Percentiles rank a stretch among this genome's conserved stretches.
Conservation (phyloP, 768 basidiomycete genomes). For the Filobasidium floriforme region DNA sequence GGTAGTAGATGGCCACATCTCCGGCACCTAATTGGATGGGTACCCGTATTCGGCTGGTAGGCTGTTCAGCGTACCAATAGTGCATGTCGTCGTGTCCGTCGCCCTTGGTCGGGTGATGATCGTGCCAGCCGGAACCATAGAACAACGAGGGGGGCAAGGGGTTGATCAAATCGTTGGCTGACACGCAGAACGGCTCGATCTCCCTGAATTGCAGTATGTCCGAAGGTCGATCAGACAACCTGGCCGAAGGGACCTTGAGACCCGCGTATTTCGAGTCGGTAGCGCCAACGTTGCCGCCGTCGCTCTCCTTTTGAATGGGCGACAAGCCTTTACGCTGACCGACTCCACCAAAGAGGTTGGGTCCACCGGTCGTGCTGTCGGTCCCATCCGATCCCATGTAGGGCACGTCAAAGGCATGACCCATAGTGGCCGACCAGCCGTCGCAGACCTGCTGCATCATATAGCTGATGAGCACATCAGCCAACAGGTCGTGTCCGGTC, state of each 20-base stretch:
- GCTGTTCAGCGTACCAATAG: constrained; percentile 87
- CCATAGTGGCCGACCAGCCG: constrained; percentile 68
- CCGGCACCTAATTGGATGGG: constrained; percentile 79
- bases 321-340: constrained; percentile 68
- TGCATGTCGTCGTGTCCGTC: constrained; percentile 56
- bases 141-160: constrained; percentile 90
- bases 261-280: constrained; percentile 45
- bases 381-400: constrained; percentile 48
- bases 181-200: constrained; percentile 81
- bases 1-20: constrained; percentile 84
- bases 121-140: constrained; percentile 85
- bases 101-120: constrained; percentile 58
- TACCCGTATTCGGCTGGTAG: constrained; percentile 71
- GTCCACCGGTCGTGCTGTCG: constrained; percentile 40
- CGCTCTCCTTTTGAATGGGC: constrained; percentile 39
- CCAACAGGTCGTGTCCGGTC: constrained; percentile 71
- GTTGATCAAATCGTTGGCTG: constrained; percentile 96
- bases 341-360: constrained; percentile 74
- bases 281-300: constrained; percentile 41
- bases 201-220: constrained; percentile 61
- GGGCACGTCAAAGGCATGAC: constrained; percentile 59
- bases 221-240: constrained; percentile 56
- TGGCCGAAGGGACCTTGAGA: constrained; percentile 60
- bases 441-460: constrained; percentile 81
- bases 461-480: constrained; percentile 87